Base-by-base conservation (phyloP, 2,329 filamentous ascomycete species). In the Scleromitrula shiraiana region DNA sequence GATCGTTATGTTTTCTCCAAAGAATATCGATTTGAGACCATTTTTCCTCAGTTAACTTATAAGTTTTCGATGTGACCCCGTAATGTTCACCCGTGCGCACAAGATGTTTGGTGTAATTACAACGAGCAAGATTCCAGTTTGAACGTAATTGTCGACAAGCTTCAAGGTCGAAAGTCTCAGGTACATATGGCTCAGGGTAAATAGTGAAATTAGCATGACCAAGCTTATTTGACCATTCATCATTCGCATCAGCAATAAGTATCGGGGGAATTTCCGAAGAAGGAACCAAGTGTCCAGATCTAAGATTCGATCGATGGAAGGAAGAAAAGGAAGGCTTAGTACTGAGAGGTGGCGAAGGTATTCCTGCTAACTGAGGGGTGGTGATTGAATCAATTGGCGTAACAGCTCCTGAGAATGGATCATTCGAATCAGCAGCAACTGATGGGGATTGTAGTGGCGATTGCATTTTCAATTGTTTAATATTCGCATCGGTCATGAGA, bases 121-220 rank as follows among this genome's bases (percentile, higher is more conserved):
- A 78, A 41, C 88, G 79, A 23, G 91, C 91, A 27, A 78, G 69
- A 58, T 91, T 83, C 89, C 90, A 95, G 60, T 94, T 85, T 6
- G 78, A 73, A 43, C 85, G 80, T 42, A 95, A 73, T 60, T 80
- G 76, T 27, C 76, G 76, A 60, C 81, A 79, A 3, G 73, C 69
- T 46, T 62, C 61, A 12, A 65, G 44, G 55, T 84, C 80, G 53
- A 78, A 78, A 2, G 63, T 62, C 14, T 80, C 75, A 0, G 88
- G 83, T 7, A 78, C 67, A 61, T 95, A 95, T 0, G 90, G 91
- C 63, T 83, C 78, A 0, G 90, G 90, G 19, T 78, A 70, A 57
- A 97, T 94, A 59, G 79, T 90, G 65, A 94, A 96, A 69, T 97
- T 95, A 55, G 90, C 90, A 64, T 97, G 90, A 23, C 91, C 91